Percentiles rank a stretch among this genome's conserved stretches.
These are phyloP conservation scores for Cryptosporidium parvum DNA, from an alignment of 169 alveolate genomes.

Conservation along the genomic window DNA sequence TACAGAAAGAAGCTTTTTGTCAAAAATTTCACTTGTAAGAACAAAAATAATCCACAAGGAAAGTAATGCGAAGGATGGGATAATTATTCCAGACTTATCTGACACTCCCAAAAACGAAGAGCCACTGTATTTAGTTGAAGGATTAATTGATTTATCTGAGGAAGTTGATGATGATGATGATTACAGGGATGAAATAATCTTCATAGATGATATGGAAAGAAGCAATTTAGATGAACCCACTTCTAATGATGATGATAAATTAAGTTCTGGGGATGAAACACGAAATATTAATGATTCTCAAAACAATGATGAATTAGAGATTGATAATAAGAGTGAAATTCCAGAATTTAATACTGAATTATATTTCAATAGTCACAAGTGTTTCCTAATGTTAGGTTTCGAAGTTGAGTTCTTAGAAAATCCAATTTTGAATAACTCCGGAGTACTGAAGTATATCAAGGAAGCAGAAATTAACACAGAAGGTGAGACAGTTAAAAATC, in stretches of 20 bases:
- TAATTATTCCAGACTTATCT: neutral
- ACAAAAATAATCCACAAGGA: neutral
- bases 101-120: neutral
- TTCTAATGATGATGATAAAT: neutral
- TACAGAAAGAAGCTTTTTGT: neutral
- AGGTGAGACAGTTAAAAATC: constrained; percentile 11
- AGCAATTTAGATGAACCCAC: neutral
- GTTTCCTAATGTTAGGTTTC: constrained; percentile 15
- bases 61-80: neutral
- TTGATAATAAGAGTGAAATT: neutral
- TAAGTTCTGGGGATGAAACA: neutral
- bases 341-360: neutral
- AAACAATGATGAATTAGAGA: neutral
- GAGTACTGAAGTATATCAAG: constrained; percentile 20
- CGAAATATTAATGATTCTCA: neutral
- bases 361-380: constrained; percentile 25
- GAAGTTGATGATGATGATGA: neutral
- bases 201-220: neutral
- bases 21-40: neutral
- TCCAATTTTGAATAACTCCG: constrained; percentile 34
- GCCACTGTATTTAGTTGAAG: neutral
- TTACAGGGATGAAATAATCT: neutral
- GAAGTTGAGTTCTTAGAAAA: constrained; percentile 32
- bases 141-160: neutral
- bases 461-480: constrained; percentile 10